Percentiles rank a stretch among this genome's conserved stretches.
Evolutionary conservation across 1,139 yeast genomes (phyloP).

Genomic region (Geotrichum citri-aurantii): DNA sequence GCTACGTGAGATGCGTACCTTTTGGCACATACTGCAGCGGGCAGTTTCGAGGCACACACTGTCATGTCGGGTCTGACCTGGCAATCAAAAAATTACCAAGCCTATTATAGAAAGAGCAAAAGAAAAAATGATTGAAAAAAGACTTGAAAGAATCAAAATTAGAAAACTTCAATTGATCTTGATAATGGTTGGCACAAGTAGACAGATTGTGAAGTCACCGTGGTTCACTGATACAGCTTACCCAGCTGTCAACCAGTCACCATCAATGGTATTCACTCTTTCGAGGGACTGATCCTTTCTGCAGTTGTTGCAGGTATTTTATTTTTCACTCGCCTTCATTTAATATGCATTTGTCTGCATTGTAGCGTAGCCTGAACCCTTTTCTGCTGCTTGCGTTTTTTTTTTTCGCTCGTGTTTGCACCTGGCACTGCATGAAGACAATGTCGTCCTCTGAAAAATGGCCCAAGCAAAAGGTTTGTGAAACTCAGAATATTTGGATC

Average conservation of each 20-base stretch:
- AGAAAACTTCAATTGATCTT: too few relatives aligned
- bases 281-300: neutral
- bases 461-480: neutral
- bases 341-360: neutral
- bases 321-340: neutral
- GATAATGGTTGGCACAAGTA: too few relatives aligned
- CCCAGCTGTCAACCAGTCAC: neutral
- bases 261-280: neutral
- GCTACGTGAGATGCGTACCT: neutral
- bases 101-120: too few relatives aligned
- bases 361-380: neutral
- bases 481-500: neutral
- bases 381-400: neutral
- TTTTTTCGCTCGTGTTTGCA: neutral
- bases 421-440: neutral
- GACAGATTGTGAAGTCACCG: too few relatives aligned
- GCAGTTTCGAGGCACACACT: neutral
- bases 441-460: neutral
- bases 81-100: neutral
- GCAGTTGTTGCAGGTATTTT: neutral
- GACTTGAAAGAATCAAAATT: too few relatives aligned
- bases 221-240: too few relatives aligned
- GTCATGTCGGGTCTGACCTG: neutral
- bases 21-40: neutral
- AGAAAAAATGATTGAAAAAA: too few relatives aligned